These are phyloP conservation scores for Flaveria robusta DNA, from an alignment of 129 eudicot species.

Conservation along the genomic window DNA sequence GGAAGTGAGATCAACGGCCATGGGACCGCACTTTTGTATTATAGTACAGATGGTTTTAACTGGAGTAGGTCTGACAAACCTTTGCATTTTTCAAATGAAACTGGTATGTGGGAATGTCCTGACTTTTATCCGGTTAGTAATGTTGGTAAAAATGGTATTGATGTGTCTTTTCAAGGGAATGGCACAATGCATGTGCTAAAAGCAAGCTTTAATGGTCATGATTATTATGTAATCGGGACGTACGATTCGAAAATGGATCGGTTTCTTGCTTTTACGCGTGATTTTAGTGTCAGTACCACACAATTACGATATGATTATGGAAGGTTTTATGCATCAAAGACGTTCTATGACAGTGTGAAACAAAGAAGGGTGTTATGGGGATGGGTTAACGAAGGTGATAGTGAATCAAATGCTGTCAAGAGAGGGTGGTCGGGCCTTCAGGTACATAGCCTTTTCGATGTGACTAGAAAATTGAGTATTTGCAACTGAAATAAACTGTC, in stretches of 20 bases:
- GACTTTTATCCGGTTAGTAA: conserved; percentile 61
- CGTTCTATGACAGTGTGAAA: conserved; percentile 51
- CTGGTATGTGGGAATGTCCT: conserved; percentile 74
- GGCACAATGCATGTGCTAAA: conserved; percentile 54
- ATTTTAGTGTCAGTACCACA: conserved; percentile 31
- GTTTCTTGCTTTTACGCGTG: conserved; percentile 33
- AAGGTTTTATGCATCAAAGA: conserved; percentile 69
- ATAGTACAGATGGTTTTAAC: conserved; percentile 46
- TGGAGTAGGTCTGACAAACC: conserved; percentile 53
- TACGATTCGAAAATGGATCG: conserved; percentile 45
- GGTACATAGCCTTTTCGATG: conserved; percentile 30
- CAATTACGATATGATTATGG: conserved; percentile 62
- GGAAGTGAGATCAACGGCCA: conserved; percentile 41
- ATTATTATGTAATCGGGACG: conserved; percentile 53
- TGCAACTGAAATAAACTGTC: too few relatives aligned
- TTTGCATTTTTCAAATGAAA: conserved; percentile 30
- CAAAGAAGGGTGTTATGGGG: conserved; percentile 69
- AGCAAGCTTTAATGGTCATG: conserved; percentile 41
- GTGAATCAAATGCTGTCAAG: conserved; percentile 10
- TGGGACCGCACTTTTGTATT: conserved; percentile 50
- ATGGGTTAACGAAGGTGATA: conserved; percentile 58
- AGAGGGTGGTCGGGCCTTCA: conserved; percentile 73
- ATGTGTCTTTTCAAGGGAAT: conserved; percentile 41
- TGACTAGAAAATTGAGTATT: too few relatives aligned
- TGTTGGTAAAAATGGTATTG: conserved; percentile 41